These are phyloP conservation scores for Platanthera zijinensis DNA, from an alignment of 106 monocot genomes.

Conservation along the genomic window DNA sequence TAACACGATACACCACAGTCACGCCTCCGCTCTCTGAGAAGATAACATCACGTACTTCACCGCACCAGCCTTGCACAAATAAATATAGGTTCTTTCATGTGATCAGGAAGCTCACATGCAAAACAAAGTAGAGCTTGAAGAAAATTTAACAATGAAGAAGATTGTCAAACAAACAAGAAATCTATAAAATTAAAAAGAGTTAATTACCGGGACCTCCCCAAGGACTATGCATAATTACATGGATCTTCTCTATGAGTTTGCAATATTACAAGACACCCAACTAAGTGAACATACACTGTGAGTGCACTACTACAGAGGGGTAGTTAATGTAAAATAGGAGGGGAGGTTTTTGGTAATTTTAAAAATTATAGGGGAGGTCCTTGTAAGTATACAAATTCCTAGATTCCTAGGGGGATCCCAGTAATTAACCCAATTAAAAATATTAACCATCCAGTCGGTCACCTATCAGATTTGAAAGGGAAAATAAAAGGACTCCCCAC, in stretches of 20 bases:
- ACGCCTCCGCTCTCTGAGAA: slow-evolving; percentile 67
- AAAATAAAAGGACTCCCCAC: neutral
- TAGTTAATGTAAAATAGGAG: no score
- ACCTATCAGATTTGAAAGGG: neutral
- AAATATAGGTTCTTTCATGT: neutral
- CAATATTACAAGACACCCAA: no score
- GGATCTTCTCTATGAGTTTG: no score
- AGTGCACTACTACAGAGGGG: no score
- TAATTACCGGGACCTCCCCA: neutral
- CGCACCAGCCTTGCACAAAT: slow-evolving; percentile 70
- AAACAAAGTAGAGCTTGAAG: neutral
- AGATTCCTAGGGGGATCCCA: no score
- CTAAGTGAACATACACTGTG: no score
- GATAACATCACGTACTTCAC: slow-evolving; percentile 74
- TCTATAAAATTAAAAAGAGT: neutral
- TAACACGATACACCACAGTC: slow-evolving; percentile 79
- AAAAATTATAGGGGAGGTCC: no score
- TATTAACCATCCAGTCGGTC: neutral
- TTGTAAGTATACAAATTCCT: no score
- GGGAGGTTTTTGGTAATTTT: no score
- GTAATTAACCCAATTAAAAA: no score
- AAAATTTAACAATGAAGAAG: neutral
- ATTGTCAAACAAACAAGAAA: neutral
- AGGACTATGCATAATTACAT: no score
- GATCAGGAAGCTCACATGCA: neutral